Evolutionary conservation across 2,329 filamentous ascomycete genomes (phyloP).

Genomic region (Penicillium capsulatum): DNA sequence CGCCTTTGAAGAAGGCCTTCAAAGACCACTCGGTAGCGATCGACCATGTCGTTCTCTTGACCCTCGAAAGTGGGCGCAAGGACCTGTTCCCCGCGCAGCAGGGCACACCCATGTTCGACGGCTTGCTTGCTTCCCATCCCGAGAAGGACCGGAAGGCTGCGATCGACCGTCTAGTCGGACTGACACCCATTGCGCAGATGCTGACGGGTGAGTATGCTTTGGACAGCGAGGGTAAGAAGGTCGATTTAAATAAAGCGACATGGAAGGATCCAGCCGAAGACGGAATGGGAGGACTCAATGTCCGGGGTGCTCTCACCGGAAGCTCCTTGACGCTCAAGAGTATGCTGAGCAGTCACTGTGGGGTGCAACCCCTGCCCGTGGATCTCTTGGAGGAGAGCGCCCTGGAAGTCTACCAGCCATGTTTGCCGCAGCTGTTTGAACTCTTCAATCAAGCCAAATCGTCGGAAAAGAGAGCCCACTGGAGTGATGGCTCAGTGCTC

Average conservation of each 20-base stretch:
- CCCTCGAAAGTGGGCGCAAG: constrained; percentile 41
- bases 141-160: constrained; percentile 20
- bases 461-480: background rate
- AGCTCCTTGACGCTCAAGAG: constrained; percentile 41
- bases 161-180: constrained; percentile 25
- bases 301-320: constrained; percentile 38
- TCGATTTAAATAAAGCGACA: constrained; percentile 17
- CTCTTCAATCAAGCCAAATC: constrained; percentile 34
- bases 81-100: constrained; percentile 41
- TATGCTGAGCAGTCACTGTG: constrained; percentile 38
- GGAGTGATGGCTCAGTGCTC: constrained; percentile 7
- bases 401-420: constrained; percentile 40
- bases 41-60: constrained; percentile 38
- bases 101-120: constrained; percentile 32
- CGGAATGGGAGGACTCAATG: constrained; percentile 34
- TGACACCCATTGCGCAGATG: constrained; percentile 33
- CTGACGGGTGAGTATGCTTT: constrained; percentile 36
- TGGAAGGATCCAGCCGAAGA: constrained; percentile 19
- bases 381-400: constrained; percentile 39
- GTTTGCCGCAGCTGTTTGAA: constrained; percentile 37
- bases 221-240: constrained; percentile 27
- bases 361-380: constrained; percentile 39
- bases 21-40: constrained; percentile 31
- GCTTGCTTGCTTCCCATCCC: constrained; percentile 29
- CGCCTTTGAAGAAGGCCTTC: constrained; percentile 28